Percentiles rank a stretch among this genome's conserved stretches.
phyloP scores from a whole-genome alignment of 805 yeast species.

The Candida taoyuanica region DNA sequence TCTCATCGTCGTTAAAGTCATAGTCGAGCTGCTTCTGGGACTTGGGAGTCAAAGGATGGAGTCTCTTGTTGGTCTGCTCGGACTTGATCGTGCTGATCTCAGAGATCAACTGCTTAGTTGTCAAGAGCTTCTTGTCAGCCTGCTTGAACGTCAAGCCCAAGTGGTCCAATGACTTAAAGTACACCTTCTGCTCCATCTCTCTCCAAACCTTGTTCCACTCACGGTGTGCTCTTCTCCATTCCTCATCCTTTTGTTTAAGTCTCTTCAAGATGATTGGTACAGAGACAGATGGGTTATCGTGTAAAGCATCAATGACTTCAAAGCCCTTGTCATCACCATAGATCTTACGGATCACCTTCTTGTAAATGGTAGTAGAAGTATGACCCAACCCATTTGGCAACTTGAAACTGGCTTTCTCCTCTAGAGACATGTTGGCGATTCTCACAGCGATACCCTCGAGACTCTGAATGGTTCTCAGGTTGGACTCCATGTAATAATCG shows the following conservation, averaged over 20 bases:
- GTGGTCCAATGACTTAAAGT: constrained; percentile 90
- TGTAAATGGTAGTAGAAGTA: constrained; percentile 85
- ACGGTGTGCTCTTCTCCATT: constrained; percentile 96
- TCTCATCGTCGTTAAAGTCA: constrained; percentile 57
- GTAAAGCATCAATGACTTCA: constrained; percentile 93
- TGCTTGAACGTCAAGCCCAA: constrained; percentile 95
- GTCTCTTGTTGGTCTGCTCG: constrained; percentile 82
- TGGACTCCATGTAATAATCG: constrained; percentile 93
- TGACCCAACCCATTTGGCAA: constrained; percentile 93
- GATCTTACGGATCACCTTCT: constrained; percentile 85
- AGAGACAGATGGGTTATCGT: constrained; percentile 91
- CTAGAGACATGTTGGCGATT: constrained; percentile 86
- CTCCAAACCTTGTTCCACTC: constrained; percentile 99
- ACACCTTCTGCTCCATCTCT: constrained; percentile 93
- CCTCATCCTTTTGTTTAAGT: constrained; percentile 96
- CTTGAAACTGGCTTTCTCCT: constrained; percentile 80
- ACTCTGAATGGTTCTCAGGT: constrained; percentile 90
- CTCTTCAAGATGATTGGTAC: constrained; percentile 91
- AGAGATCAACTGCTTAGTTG: constrained; percentile 84
- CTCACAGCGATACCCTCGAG: constrained; percentile 92
- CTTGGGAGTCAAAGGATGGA: constrained; percentile 80
- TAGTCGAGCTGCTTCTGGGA: constrained; percentile 74
- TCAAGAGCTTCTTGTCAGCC: constrained; percentile 86
- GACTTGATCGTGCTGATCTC: constrained; percentile 90
- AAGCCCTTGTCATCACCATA: constrained; percentile 94